Base-by-base conservation (phyloP, 1,284 basidiomycete species). In the Kalmanozyma brasiliensis region DNA sequence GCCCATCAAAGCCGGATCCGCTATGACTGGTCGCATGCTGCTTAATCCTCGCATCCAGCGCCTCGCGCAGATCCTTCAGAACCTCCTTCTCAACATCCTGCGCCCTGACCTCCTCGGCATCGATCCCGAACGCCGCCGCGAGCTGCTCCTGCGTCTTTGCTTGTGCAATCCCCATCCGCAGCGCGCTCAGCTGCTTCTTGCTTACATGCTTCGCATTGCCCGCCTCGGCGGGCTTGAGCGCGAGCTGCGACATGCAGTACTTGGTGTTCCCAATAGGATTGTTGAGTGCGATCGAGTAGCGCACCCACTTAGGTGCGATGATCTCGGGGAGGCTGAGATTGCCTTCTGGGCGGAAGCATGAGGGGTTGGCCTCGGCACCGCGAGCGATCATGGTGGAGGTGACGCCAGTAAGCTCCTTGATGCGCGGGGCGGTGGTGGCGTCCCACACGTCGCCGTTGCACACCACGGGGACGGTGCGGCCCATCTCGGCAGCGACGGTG, bases 301-400 rank as follows among this genome's bases (percentile, higher is more conserved):
- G 67, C 34, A 79, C 46, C 74, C 71, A 77, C 40, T 75, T 67
- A 11, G 79, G 79, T 23, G 74, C 78, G 40, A 81, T 57, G 29
- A 58, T 63, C n/a, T 68, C 63, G 1, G 74, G 72, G 11, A 69
- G 57, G 48, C 76, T 80, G 26, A 57, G 29, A 14, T 55, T 49
- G 20, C 77, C 69, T 34, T 68, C 33, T 23, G 86, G 82, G 1
- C 88, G 87, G 84, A 98, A 98, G 75, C 92, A 90, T 0, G 91
- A 90, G 0, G 94, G 93, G 82, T 98, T 98, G 9, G 89, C 84
- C 83, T 98, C 96, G 8, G 94, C 94, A 0, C 90, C 92, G 13
- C 94, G 90, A 8, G 95, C 96, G 38, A 98, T 91, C 95, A 98
- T 98, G 29, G 93, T 89, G 0, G 92, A 93, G 69, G 91, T 88